Conservation (phyloP, 352 stramenopile genomes). For the Lagenidium sp. region DNA sequence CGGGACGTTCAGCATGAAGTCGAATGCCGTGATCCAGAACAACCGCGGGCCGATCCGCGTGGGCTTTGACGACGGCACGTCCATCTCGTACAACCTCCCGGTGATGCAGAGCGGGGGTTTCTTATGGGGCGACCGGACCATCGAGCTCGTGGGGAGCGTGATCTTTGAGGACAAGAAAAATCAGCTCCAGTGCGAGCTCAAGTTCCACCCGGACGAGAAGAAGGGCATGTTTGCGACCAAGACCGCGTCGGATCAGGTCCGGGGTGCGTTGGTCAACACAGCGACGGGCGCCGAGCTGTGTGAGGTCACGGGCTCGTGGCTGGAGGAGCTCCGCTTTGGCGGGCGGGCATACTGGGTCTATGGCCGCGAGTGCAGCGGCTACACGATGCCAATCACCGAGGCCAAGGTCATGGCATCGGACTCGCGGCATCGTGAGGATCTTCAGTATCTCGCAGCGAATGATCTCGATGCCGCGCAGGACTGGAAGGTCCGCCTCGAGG, state of each 20-base stretch:
- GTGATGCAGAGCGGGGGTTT: conserved; percentile 68
- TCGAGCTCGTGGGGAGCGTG: conserved; percentile 64
- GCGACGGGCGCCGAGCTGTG: conserved; percentile 51
- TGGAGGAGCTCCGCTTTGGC: conserved; percentile 62
- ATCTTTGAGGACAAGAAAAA: conserved; percentile 77
- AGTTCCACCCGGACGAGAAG: conserved; percentile 81
- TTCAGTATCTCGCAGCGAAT: conserved; percentile 48
- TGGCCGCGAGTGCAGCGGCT: conserved; percentile 43
- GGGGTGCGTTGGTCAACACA: conserved; percentile 59
- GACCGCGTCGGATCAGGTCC: conserved; percentile 65
- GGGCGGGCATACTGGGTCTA: conserved; percentile 71
- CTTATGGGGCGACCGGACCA: conserved; percentile 73
- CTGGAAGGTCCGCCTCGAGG: conserved; percentile 78
- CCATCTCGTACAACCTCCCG: conserved; percentile 62
- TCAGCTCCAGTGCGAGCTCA: conserved; percentile 53
- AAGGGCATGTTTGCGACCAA: conserved; percentile 77
- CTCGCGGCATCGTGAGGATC: conserved; percentile 63
- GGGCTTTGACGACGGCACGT: conserved; percentile 54
- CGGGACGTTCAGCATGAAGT: conserved; percentile 76
- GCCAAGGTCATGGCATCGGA: conserved; percentile 61
- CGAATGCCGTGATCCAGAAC: conserved; percentile 75
- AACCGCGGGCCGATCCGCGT: conserved; percentile 71
- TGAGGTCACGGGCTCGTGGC: conserved; percentile 68
- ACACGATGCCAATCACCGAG: conserved; percentile 43
- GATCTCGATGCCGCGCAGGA: conserved; percentile 77